Base-by-base conservation (phyloP, 495 filamentous ascomycete genomes). In the Aspergillus avenaceus region DNA sequence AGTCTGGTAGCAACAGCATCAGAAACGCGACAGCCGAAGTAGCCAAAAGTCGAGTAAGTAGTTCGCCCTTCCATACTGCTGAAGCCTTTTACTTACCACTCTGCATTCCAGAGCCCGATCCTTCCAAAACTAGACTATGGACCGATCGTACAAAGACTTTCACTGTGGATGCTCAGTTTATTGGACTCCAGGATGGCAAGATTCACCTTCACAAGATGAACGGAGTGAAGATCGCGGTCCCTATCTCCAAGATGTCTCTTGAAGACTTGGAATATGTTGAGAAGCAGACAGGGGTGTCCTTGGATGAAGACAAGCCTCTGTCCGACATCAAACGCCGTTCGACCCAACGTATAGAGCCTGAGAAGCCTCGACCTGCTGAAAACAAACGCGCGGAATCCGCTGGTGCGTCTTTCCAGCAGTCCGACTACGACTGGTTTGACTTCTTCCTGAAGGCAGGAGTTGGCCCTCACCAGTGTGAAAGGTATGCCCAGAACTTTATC, bases 141-240 rank as follows among this genome's bases (percentile, higher is more conserved):
- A 96, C 91, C 9, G 93, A 99, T 64, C 83, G 95, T 42, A 86
- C 88, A 14, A 95, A 90, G 56, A 88, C 90, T 9, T 99, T 99
- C 69, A 96, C 90, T 51, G 93, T 99, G 49, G 93, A 99, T 48
- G 93, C 93, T 8, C 90, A 99, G 61, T 99, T 97, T 63, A 84
- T 97, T 50, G 95, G 91, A 14, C 74, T 96, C 19, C 65, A 70
- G 23, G 93, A 97, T 64, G 90, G 90, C 38, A 97, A 99, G 73
- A 93, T 99, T 53, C 93, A 97, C 67, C 77, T 99, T 5, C 93
- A 99, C 73, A 99, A 99, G 74, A 75, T 85, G 64, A 99, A 99
- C 61, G 93, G 93, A 9, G 90, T 99, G 41, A 96, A 97, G 66
- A 99, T 99, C 67, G 93, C 93, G 7, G 93, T 99, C 4, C 92